A percentile compares a stretch with the other conserved stretches of the same genome.
Evolutionary conservation across 2,329 filamentous ascomycete genomes (phyloP).

Genomic region (Colletotrichum filicis): DNA sequence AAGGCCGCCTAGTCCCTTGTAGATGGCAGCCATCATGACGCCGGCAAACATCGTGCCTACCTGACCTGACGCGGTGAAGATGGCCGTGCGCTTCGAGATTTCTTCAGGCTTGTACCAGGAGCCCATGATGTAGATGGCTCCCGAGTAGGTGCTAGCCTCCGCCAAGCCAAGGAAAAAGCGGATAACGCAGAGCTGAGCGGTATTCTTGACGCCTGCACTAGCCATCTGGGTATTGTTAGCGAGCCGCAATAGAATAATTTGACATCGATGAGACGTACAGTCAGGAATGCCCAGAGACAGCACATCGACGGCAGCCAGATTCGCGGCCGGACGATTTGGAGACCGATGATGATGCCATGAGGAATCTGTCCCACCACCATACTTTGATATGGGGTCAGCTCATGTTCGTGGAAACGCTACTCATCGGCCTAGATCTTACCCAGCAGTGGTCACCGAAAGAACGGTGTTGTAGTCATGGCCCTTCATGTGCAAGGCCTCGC

Average conservation of each 20-base stretch:
- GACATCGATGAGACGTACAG: background rate
- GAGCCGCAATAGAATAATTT: background rate
- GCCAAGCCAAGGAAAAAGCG: constrained; percentile 52
- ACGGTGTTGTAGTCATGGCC: constrained; percentile 72
- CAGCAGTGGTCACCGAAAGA: constrained; percentile 55
- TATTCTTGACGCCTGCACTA: constrained; percentile 38
- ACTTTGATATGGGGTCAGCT: background rate
- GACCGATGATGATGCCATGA: constrained; percentile 52
- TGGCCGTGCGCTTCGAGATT: constrained; percentile 70
- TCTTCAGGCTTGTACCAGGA: constrained; percentile 71
- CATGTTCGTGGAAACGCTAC: rapidly evolving
- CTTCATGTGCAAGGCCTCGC: constrained; percentile 62
- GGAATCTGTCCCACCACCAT: constrained; percentile 54
- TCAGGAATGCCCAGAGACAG: constrained; percentile 53
- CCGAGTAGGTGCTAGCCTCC: constrained; percentile 52
- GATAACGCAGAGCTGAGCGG: constrained; percentile 49
- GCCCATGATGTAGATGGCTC: constrained; percentile 55
- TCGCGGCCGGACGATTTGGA: constrained; percentile 58
- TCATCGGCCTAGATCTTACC: background rate
- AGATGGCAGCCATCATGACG: constrained; percentile 61
- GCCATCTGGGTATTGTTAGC: constrained; percentile 29
- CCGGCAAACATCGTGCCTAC: constrained; percentile 70
- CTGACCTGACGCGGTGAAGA: constrained; percentile 71
- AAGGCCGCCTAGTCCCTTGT: constrained; percentile 52
- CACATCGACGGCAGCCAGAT: constrained; percentile 61